Conservation (phyloP, 1,284 basidiomycete species). For the Cryptococcus hybrid region DNA sequence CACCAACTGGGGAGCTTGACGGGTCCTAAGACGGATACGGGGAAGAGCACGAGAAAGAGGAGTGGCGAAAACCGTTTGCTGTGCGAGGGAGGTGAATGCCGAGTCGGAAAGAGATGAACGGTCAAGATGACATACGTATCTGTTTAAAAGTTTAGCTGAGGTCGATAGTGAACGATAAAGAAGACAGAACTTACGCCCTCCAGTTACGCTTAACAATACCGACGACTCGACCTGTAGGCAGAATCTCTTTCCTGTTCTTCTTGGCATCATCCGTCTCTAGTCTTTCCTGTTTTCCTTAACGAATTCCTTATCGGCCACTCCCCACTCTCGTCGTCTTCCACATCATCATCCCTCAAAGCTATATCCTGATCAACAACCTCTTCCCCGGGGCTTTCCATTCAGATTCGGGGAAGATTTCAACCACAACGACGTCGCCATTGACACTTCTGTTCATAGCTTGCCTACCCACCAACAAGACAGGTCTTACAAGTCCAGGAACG, state of each 20-base stretch:
- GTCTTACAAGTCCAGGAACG: conserved; percentile 68
- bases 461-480: conserved; percentile 81
- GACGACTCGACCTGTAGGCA: conserved; percentile 89
- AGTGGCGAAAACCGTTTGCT: conserved; percentile 92
- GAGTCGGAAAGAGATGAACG: conserved; percentile 78
- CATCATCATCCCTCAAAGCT: conserved; percentile 85
- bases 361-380: conserved; percentile 94
- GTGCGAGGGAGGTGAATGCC: conserved; percentile 74
- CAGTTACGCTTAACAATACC: conserved; percentile 94
- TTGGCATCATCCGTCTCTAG: conserved; percentile 43
- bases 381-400: conserved; percentile 92
- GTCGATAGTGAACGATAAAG: not conserved
- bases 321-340: conserved; percentile 62
- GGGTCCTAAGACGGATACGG: conserved; percentile 88
- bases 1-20: conserved; percentile 84
- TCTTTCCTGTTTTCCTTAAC: conserved; percentile 32
- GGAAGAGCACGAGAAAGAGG: conserved; percentile 90
- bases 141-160: conserved; percentile 46
- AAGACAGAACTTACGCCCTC: conserved; percentile 66
- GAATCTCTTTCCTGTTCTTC: conserved; percentile 51
- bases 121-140: conserved; percentile 94
- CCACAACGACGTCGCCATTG: conserved; percentile 88
- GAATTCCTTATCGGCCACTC: conserved; percentile 41
- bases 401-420: conserved; percentile 80
- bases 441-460: conserved; percentile 96